Base-by-base conservation (phyloP, 208 protist species). In the Trypanosoma congolense region DNA sequence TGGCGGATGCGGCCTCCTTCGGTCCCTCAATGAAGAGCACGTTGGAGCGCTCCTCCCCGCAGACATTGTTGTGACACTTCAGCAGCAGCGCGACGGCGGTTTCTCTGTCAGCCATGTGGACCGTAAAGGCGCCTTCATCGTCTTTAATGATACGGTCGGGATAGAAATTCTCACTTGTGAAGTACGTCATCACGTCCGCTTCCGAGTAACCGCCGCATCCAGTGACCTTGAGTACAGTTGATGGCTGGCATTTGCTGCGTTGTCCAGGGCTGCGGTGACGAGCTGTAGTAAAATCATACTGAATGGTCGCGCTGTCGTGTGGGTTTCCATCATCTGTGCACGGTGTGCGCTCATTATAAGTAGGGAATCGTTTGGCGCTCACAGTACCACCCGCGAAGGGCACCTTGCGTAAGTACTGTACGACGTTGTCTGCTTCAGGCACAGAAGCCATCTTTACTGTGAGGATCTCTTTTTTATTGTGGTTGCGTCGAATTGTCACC, bases 251-350 rank as follows among this genome's bases (percentile, higher is more conserved):
- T 71, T 75, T 79, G 70, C 82, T 90, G 59, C 87, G 81, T 68
- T 92, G 83, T 12, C 73, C 77, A 12, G 81, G 83, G 65, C 83
- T 90, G 63, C 87, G 87, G 65, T 95, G 87, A 52, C 87, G 81
- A 14, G 81, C 77, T 2, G 87, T 80, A 25, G 81, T 92, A 59
- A 95, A 95, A 69, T 95, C 82, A 51, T 75, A 95, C 82, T 92
- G 83, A 18, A 62, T 43, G 51, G 83, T 92, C 47, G 69, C 76
- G 6, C 77, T 43, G 61, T 92, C 77, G 35, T 71, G 68, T 33
- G 83, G 77, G 50, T 92, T 77, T 14, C 87, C 87, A 35, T 90
- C 83, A 50, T 92, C 87, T 6, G 82, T 95, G 71, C 82, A 90
- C 55, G 83, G 83, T 63, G 83, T 65, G 43, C 81, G 77, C 65